These are phyloP conservation scores for Musa acuminata DNA, from an alignment of 176 grass and related monocot species.

Conservation along the genomic window DNA sequence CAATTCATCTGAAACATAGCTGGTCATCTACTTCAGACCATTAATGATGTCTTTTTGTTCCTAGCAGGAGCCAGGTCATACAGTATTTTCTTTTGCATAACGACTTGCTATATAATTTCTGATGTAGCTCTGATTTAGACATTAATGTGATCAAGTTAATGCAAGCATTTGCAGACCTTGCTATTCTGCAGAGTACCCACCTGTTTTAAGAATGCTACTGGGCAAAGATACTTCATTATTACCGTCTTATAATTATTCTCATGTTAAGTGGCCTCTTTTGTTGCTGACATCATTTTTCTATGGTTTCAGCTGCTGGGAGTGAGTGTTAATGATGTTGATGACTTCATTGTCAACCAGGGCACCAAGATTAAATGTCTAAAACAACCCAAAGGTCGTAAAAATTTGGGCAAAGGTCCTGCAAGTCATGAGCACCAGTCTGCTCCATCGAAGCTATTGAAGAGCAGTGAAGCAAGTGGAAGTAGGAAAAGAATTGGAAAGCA, in stretches of 20 bases:
- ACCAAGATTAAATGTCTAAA: constrained; percentile 25
- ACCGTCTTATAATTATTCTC: neutral
- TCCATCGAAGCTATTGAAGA: constrained; percentile 34
- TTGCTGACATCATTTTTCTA: neutral
- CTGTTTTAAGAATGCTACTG: neutral
- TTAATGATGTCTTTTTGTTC: too few relatives aligned
- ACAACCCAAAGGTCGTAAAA: constrained; percentile 8
- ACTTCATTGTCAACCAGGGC: constrained; percentile 42
- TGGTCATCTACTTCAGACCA: too few relatives aligned
- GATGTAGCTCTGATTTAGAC: too few relatives aligned
- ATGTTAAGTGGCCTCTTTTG: neutral
- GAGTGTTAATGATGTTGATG: constrained; percentile 30
- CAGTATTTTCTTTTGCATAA: too few relatives aligned
- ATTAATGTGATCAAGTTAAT: too few relatives aligned
- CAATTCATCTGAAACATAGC: too few relatives aligned
- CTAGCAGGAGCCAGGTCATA: too few relatives aligned
- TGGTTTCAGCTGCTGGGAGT: constrained; percentile 51
- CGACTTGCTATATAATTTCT: too few relatives aligned
- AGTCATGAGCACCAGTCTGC: constrained; percentile 21
- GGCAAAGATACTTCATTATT: neutral
- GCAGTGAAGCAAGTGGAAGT: constrained; percentile 28
- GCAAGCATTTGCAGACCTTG: too few relatives aligned
- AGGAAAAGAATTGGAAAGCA: constrained; percentile 26
- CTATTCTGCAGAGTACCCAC: neutral
- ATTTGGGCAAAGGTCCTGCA: neutral